Percentiles rank a stretch among this genome's conserved stretches.
Conservation (phyloP, 2,329 filamentous ascomycete genomes). For the Cytospora leucostoma region DNA sequence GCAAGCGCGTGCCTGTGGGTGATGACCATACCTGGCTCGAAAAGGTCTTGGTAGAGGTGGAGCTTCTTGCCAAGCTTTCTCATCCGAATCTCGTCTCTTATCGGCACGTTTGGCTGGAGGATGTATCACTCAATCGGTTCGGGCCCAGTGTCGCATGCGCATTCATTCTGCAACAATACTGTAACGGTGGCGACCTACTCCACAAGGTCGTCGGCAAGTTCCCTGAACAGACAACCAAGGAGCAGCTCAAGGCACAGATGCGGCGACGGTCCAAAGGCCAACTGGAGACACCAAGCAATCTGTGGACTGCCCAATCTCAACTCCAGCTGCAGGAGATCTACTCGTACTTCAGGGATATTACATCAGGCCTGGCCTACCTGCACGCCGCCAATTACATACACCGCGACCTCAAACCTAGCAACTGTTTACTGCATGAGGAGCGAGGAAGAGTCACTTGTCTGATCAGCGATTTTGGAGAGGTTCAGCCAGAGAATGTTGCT, state of each 20-base stretch:
- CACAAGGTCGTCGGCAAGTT: slow-evolving; percentile 76
- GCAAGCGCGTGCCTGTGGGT: slow-evolving; percentile 93
- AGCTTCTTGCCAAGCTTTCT: slow-evolving; percentile 85
- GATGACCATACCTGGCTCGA: slow-evolving; percentile 95
- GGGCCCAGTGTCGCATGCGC: slow-evolving; percentile 90
- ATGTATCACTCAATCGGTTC: slow-evolving; percentile 80
- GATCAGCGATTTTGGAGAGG: slow-evolving; percentile 97
- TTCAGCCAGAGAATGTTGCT: slow-evolving; percentile 78
- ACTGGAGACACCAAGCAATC: slow-evolving; percentile 60
- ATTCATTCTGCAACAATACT: slow-evolving; percentile 97
- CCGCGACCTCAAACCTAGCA: slow-evolving; percentile 92
- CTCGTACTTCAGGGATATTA: slow-evolving; percentile 94
- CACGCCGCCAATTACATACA: slow-evolving; percentile 94
- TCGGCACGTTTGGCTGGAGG: slow-evolving; percentile 95
- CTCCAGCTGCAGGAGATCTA: slow-evolving; percentile 88
- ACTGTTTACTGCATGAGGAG: slow-evolving; percentile 83
- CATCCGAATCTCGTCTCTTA: slow-evolving; percentile 97
- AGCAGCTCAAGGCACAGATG: slow-evolving; percentile 86
- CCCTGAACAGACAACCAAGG: slow-evolving; percentile 67
- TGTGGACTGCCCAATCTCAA: slow-evolving; percentile 44
- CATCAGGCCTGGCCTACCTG: slow-evolving; percentile 85
- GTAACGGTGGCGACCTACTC: slow-evolving; percentile 89
- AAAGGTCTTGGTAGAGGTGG: slow-evolving; percentile 90
- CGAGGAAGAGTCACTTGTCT: slow-evolving; percentile 70
- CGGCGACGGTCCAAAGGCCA: slow-evolving; percentile 80